Evolutionary conservation across 306 rosid species (phyloP), one percentile per base, ranked within the genome.

Genomic region (Vigna angularis): DNA sequence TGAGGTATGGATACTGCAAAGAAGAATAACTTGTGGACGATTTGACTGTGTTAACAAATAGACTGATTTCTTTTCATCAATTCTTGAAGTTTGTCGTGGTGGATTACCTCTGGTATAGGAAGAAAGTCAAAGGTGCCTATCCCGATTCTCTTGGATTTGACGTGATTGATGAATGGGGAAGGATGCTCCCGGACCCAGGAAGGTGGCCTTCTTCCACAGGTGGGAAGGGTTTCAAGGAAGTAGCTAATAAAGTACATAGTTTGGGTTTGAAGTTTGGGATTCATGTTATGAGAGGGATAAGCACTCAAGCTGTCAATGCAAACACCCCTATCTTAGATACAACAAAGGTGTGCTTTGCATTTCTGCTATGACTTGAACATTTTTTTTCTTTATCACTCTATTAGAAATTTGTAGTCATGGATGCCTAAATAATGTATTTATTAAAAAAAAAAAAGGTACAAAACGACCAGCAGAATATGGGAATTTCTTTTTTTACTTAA

Each of bases 71-170:
- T 73, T 50, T 32, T n/a, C 66, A 14, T 59, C 63, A 62, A 84
- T 17, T 84, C 72, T 28, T 86, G 88, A 75, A 96, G 99, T 96
- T 77, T 86, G 99, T 87, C 76, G 94, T 96, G 79, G 97, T 91
- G 88, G 99, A 96, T 89, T 96, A 79, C 87, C 97, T 96, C 22
- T 96, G 98, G 99, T 96, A 93, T 85, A 91, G 99, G 84, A 87
- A 80, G 83, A 86, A 84, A 75, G 92, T 90, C 65, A 77, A 85
- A 2, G 99, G 99, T 45, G 99, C 99, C 68, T 78, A 71, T 72
- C 14, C 85, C 0, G 89, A 95, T 80, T 93, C 98, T 66, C 91
- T 87, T 79, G 99, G 99, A 73, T 91, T 88, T 63, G 99, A 96
- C 66, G 93, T 91, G 57, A 96, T 93, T 18, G 99, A 96, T 78